Percentiles rank a stretch among this genome's conserved stretches.
phyloP scores from a whole-genome alignment of 2,329 filamentous ascomycete species.

The Rutstroemia sp. region DNA sequence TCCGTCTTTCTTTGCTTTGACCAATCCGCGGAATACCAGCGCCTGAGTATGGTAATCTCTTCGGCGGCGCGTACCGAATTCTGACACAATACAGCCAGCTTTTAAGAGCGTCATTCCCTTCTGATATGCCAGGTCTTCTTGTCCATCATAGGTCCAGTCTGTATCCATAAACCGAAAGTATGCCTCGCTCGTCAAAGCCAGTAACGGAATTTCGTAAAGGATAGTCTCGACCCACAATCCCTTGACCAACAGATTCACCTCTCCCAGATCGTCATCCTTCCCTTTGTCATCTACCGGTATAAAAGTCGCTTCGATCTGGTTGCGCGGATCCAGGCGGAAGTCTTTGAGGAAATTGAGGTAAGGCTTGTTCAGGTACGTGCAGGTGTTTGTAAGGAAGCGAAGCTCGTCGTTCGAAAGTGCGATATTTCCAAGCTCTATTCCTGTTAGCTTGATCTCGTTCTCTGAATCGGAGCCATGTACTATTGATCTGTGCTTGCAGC shows the following conservation, averaged over 20 bases:
- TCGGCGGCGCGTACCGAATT: slow-evolving; percentile 84
- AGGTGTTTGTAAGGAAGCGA: slow-evolving; percentile 68
- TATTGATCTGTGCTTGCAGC: slow-evolving; percentile 76
- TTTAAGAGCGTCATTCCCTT: slow-evolving; percentile 76
- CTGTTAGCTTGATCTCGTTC: slow-evolving; percentile 21
- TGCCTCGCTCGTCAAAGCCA: slow-evolving; percentile 87
- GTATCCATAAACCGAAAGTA: slow-evolving; percentile 96
- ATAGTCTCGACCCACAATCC: slow-evolving; percentile 93
- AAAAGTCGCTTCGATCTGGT: slow-evolving; percentile 63
- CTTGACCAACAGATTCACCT: slow-evolving; percentile 67
- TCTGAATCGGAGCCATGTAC: slow-evolving; percentile 37
- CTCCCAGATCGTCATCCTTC: slow-evolving; percentile 60
- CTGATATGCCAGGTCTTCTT: slow-evolving; percentile 74
- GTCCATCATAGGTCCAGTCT: slow-evolving; percentile 83
- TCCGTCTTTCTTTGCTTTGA: slow-evolving; percentile 66
- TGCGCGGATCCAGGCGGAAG: slow-evolving; percentile 72
- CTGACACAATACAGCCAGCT: slow-evolving; percentile 81
- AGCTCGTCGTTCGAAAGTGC: slow-evolving; percentile 73
- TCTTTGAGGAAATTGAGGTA: slow-evolving; percentile 78
- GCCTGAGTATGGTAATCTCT: slow-evolving; percentile 95
- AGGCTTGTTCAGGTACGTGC: slow-evolving; percentile 67
- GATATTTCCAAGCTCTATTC: slow-evolving; percentile 71
- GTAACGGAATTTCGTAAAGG: slow-evolving; percentile 90
- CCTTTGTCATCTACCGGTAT: slow-evolving; percentile 49
- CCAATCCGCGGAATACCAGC: slow-evolving; percentile 80